These are phyloP conservation scores for Eimeria praecox DNA, from an alignment of 169 alveolate species.

Conservation along the genomic window DNA sequence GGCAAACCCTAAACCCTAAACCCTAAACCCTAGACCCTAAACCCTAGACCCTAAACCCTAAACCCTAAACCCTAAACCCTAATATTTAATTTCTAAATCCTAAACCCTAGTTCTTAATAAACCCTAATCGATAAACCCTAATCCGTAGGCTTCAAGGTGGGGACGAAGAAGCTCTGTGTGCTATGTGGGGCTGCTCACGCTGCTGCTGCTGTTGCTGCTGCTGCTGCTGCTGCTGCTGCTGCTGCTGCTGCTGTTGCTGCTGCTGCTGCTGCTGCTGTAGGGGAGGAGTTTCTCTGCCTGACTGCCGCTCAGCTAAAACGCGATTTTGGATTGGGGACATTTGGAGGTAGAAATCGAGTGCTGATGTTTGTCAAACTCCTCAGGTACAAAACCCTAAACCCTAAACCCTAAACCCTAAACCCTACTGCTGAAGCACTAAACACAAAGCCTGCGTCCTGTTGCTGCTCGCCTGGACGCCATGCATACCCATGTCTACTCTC, in stretches of 20 bases:
- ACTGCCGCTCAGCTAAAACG: background rate
- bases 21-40: no score
- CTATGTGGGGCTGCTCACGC: background rate
- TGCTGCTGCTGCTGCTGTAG: conserved; percentile 4
- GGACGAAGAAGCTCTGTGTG: no score
- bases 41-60: no score
- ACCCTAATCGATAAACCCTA: no score
- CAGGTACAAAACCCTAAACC: conserved; percentile 3
- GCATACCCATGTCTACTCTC: no score
- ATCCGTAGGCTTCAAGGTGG: no score
- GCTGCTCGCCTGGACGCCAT: no score
- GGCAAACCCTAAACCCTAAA: conserved; percentile 1
- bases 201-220: background rate
- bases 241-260: no score
- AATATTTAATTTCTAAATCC: no score
- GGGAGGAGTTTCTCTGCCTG: conserved; percentile 3
- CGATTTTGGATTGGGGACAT: background rate
- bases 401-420: background rate
- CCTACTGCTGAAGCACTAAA: background rate
- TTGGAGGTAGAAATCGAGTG: conserved; percentile 12
- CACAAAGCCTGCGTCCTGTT: no score
- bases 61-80: conserved; percentile 23
- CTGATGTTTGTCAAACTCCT: conserved; percentile 30
- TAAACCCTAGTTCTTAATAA: no score
- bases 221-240: no score